Conservation (phyloP, 805 yeast species). For the Cyberlindnera galapagoensis region DNA sequence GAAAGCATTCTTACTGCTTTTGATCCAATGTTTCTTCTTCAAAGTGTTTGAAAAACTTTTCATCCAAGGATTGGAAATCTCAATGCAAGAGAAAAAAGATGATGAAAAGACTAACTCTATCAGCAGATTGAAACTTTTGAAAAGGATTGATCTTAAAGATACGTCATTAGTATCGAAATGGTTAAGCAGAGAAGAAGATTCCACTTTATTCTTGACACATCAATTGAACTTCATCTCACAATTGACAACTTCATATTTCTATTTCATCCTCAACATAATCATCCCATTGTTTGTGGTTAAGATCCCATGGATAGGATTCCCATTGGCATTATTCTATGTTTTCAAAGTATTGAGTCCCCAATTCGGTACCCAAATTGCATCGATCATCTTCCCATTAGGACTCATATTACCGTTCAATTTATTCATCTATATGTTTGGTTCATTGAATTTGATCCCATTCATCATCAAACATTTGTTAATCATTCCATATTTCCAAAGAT, state of each 20-base stretch:
- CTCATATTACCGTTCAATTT: constrained; percentile 4
- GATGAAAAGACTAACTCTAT: constrained; percentile 1
- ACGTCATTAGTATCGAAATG: neutral
- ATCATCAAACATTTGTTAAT: constrained; percentile 9
- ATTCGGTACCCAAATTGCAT: constrained; percentile 10
- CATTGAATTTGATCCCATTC: constrained; percentile 6
- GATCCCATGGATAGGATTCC: constrained; percentile 1
- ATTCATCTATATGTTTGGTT: constrained; percentile 4
- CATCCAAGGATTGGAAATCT: constrained; percentile 8
- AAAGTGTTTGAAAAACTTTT: constrained; percentile 10
- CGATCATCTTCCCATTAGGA: constrained; percentile 8
- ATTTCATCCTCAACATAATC: neutral
- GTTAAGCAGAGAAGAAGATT: too few species aligned
- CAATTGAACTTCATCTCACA: constrained; percentile 3
- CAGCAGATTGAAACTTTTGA: neutral
- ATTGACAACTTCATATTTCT: constrained; percentile 2
- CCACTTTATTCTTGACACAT: too few species aligned
- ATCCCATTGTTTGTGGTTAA: neutral
- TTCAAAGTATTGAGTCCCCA: constrained; percentile 7
- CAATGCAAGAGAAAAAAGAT: constrained; percentile 9
- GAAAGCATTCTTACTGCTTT: neutral
- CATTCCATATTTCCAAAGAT: constrained; percentile 14
- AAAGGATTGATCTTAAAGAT: neutral
- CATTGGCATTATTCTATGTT: constrained; percentile 3
- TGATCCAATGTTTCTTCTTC: constrained; percentile 4